These are phyloP conservation scores for Raffaelea albimanens DNA, from an alignment of 2,329 filamentous ascomycete species.

Conservation along the genomic window DNA sequence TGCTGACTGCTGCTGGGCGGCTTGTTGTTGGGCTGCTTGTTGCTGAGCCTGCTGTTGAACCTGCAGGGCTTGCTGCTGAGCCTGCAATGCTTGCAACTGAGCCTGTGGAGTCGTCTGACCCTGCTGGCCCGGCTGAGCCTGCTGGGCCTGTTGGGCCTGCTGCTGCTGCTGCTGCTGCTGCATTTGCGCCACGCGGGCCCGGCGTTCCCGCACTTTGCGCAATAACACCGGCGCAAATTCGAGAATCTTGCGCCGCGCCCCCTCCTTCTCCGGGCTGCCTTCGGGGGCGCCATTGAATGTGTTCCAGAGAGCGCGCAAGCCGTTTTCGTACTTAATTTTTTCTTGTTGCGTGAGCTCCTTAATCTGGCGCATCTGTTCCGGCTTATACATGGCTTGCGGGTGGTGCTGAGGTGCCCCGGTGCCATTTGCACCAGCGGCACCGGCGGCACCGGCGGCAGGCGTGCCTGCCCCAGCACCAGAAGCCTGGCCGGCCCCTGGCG, in stretches of 20 bases:
- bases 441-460: too few relatives aligned
- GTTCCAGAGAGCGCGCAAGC: slow-evolving; percentile 43
- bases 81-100: slow-evolving; percentile 9
- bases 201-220: slow-evolving; percentile 13
- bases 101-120: slow-evolving; percentile 4
- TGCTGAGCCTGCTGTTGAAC: slow-evolving; percentile 3
- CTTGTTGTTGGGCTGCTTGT: slow-evolving; percentile 6
- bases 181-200: slow-evolving; percentile 3
- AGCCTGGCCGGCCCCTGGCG: too few relatives aligned
- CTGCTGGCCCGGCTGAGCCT: slow-evolving; percentile 2
- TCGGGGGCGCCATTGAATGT: slow-evolving; percentile 37
- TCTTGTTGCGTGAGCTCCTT: slow-evolving; percentile 43
- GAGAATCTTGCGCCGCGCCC: slow-evolving; percentile 46
- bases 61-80: neutral
- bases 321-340: slow-evolving; percentile 48
- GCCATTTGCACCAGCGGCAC: too few relatives aligned
- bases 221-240: slow-evolving; percentile 51
- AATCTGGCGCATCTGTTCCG: slow-evolving; percentile 41
- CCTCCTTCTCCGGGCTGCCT: slow-evolving; percentile 37
- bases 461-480: too few relatives aligned
- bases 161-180: slow-evolving; percentile 7
- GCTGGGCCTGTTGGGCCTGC: neutral
- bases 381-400: slow-evolving; percentile 31
- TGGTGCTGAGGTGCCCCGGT: too few relatives aligned
- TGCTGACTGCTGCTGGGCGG: slow-evolving; percentile 2